Conservation (phyloP, 441 rosid species). For the Metrosideros polymorpha region DNA sequence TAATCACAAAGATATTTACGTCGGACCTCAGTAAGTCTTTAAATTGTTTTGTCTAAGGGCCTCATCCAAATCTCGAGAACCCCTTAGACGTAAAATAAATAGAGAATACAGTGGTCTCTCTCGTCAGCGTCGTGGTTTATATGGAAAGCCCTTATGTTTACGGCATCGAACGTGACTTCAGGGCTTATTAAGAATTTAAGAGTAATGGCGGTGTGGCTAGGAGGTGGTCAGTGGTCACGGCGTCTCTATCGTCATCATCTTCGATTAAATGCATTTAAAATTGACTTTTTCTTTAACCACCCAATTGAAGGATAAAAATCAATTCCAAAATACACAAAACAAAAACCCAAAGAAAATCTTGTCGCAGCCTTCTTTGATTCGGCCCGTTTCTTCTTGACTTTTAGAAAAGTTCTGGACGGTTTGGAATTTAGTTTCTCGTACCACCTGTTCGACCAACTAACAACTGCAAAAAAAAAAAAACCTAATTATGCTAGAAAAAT, state of each 20-base stretch:
- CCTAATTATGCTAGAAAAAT: no score
- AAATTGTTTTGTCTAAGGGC: no score
- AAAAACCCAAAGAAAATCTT: neutral
- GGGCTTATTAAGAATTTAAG: neutral
- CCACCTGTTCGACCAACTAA: neutral
- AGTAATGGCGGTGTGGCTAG: neutral
- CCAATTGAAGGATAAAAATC: neutral
- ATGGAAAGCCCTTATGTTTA: neutral
- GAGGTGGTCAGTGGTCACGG: neutral
- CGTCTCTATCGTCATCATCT: neutral
- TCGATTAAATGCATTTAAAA: neutral
- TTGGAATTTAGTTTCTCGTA: neutral
- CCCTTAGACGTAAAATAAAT: no score
- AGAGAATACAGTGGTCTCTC: no score
- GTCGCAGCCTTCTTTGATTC: neutral
- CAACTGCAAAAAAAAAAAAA: neutral
- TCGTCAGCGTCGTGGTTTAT: neutral
- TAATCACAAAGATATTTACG: no score
- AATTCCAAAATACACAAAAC: neutral
- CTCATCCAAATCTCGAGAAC: no score
- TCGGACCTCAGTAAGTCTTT: no score
- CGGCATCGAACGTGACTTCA: rapidly evolving
- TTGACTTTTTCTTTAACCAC: neutral
- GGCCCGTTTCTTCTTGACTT: neutral
- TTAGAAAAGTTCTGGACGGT: neutral